Base-by-base conservation (phyloP, 345 rosid genomes). In the Populus pruinosa region DNA sequence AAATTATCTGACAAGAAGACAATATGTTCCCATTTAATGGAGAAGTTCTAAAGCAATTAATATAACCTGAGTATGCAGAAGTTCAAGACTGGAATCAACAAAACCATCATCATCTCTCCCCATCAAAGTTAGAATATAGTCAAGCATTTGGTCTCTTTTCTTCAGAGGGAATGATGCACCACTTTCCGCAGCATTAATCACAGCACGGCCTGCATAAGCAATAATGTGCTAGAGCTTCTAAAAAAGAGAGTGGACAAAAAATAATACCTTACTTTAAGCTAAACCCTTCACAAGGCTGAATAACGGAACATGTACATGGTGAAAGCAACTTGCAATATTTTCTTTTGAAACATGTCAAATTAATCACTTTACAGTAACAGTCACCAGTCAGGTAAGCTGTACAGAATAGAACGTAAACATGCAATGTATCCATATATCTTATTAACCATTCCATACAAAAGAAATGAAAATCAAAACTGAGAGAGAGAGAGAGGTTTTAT, bases 91-190 rank as follows among this genome's bases (percentile, higher is more conserved):
- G 77, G 94, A 90, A 83, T 95, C 98, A 85, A 89, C 84, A 87
- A 91, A 89, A 80, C 80, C 90, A 81, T 93, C 97, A 80, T 92
- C 92, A 82, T 95, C 98, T 76, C 91, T 83, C 67, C 99, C 99
- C 99, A 95, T 95, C 84, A 95, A 86, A 75, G 99, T 95, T 84
- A 95, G 82, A 80, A 91, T 88, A 83, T 89, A 95, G 81, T 95
- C 99, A 74, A 95, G 97, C 82, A 95, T 73, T 80, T 75, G 85
- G 78, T 95, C 99, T 83, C 99, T 90, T 84, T 83, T 90, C 87
- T 95, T 90, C 78, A 95, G 78, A n/a, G 98, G 99, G 82, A 95
- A 95, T 74, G 88, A 81, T 75, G 92, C 88, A 67, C 98, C 99
- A 83, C 82, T 90, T 88, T 93, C 96, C 5, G 98, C 88, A 72